Conservation (phyloP, 2,329 filamentous ascomycete species). For the Aspergillus felis region DNA sequence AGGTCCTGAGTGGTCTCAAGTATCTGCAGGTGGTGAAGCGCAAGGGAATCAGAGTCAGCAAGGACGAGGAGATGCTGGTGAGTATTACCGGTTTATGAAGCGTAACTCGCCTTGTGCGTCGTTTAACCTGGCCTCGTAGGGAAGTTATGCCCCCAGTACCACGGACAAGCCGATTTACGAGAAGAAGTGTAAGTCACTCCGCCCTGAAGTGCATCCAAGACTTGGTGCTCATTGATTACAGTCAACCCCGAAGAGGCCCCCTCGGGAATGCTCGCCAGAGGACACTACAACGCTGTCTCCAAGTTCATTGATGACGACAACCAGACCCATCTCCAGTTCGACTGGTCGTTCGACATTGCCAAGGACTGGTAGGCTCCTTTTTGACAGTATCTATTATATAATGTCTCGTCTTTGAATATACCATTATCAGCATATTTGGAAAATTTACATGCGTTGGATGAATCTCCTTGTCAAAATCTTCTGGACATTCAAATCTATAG, state of each 20-base stretch:
- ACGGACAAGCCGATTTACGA: conserved; percentile 78
- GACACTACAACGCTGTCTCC: conserved; percentile 83
- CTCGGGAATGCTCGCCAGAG: conserved; percentile 82
- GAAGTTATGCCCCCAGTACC: conserved; percentile 90
- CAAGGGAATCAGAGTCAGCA: conserved; percentile 80
- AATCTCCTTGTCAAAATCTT: conserved; percentile 15
- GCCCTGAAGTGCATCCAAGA: neutral
- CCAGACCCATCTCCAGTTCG: conserved; percentile 82
- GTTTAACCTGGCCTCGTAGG: conserved; percentile 46
- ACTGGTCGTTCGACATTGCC: conserved; percentile 94
- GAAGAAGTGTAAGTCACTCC: conserved; percentile 73
- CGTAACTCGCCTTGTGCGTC: neutral
- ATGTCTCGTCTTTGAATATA: conserved; percentile 11
- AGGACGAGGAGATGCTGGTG: conserved; percentile 98
- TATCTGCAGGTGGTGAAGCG: conserved; percentile 93
- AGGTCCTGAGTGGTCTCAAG: conserved; percentile 91
- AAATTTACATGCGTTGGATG: conserved; percentile 26
- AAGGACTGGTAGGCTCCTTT: conserved; percentile 70
- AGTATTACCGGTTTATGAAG: conserved; percentile 31
- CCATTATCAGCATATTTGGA: conserved; percentile 22
- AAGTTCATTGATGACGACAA: conserved; percentile 96
- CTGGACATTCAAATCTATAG: neutral
- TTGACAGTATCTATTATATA: neutral
- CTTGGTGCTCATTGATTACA: conserved; percentile 34
- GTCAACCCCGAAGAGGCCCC: conserved; percentile 91